Percentiles rank a stretch among this genome's conserved stretches.
Conservation (phyloP, 2,329 filamentous ascomycete species). For the Talaromyces rugulosus region DNA sequence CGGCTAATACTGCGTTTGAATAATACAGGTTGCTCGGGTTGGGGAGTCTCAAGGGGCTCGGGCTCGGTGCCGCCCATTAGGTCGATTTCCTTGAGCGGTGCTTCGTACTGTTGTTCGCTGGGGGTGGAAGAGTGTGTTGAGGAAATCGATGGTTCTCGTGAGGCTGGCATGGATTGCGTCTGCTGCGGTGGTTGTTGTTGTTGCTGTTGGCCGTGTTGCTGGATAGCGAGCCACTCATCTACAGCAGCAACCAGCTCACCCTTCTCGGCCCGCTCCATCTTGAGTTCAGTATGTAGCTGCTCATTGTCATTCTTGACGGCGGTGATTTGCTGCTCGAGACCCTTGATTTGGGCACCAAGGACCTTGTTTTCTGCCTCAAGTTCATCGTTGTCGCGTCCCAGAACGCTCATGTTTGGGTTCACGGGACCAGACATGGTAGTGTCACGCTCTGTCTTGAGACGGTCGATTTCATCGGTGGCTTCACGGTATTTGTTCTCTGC, state of each 20-base stretch:
- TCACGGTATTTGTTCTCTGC: constrained; percentile 69
- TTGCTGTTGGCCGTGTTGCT: constrained; percentile 16
- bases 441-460: constrained; percentile 62
- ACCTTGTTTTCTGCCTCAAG: constrained; percentile 64
- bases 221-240: constrained; percentile 44
- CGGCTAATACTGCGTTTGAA: constrained; percentile 16
- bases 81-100: background rate
- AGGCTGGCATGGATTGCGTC: constrained; percentile 3
- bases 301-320: constrained; percentile 68
- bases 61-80: constrained; percentile 8
- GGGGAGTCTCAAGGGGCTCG: constrained; percentile 15
- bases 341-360: constrained; percentile 69
- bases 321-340: constrained; percentile 67
- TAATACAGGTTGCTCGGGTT: constrained; percentile 1
- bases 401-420: constrained; percentile 42
- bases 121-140: constrained; percentile 8
- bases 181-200: constrained; percentile 13
- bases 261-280: constrained; percentile 47
- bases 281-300: constrained; percentile 56
- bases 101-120: constrained; percentile 3
- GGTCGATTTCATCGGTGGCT: constrained; percentile 69
- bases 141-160: constrained; percentile 12
- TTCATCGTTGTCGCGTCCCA: constrained; percentile 50
- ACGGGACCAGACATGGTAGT: constrained; percentile 59
- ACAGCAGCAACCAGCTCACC: constrained; percentile 46